Conservation (phyloP, 306 rosid genomes). For the Calophaca sinica region DNA sequence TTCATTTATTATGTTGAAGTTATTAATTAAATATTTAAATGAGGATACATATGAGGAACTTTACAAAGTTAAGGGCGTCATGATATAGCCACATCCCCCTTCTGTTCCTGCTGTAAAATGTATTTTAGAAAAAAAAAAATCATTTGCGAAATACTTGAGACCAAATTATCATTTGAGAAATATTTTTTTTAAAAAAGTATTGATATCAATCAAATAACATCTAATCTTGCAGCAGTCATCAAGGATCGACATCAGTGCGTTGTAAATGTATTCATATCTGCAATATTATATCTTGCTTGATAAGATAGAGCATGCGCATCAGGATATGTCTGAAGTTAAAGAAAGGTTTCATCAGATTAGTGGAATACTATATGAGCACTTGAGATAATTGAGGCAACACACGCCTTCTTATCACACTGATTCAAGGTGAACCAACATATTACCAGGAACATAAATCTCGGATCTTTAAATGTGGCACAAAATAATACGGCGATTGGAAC, state of each 20-base stretch:
- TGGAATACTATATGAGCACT: neutral
- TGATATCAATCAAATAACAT: neutral
- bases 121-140: neutral
- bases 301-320: constrained; percentile 24
- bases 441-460: constrained; percentile 15
- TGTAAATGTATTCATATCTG: constrained; percentile 6
- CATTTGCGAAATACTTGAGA: neutral
- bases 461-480: constrained; percentile 24
- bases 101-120: neutral
- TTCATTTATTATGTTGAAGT: no score
- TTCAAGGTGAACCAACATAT: neutral
- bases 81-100: neutral
- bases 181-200: neutral
- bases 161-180: neutral
- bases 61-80: no score
- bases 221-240: neutral
- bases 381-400: neutral
- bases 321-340: constrained; percentile 13
- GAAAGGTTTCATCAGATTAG: constrained; percentile 17
- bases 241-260: constrained; percentile 30
- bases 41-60: no score
- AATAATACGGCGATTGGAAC: neutral
- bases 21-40: no score
- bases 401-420: neutral
- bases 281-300: constrained; percentile 23